Base-by-base conservation (phyloP, 768 basidiomycete species). In the Gautieria morchelliformis region DNA sequence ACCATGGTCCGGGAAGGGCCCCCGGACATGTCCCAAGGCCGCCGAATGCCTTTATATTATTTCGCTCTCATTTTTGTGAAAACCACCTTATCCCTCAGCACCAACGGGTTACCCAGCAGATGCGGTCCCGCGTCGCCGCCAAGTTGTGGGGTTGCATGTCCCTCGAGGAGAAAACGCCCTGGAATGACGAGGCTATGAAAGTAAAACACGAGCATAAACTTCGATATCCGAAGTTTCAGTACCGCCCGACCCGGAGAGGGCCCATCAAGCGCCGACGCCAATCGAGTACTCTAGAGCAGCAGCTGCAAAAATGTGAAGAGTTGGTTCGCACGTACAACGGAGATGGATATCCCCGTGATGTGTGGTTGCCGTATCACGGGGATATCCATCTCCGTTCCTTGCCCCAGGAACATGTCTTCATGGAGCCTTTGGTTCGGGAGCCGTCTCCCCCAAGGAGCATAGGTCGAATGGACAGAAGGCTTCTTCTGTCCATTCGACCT, bases 121-220 rank as follows among this genome's bases (percentile, higher is more conserved):
- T 79, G 58, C 76, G 92, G 41, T 89, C 85, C n/a, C 85, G 85
- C 63, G 78, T 86, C 48, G 89, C 89, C 0, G 84, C 80, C 0
- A 83, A 84, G 53, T 83, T 85, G 32, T 93, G 91, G 91, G 76
- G 75, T 39, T 71, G 77, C 58, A 74, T 90, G 14, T 60, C 78
- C 0, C 57, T 63, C 0, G 72, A 74, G 44, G 78, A 81, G 55
- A 79, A 71, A 60, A 66, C 75, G 17, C 71, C 67, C 55, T 88
- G 74, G 73, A 76, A 77, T 63, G 63, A 66, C 8, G 71, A 77
- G n/a, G 84, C 86, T 1, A 76, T 77, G 41, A 61, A 67, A 58
- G 83, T 84, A 72, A 77, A 77, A 56, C 72, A 72, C 52, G 77
- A 80, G 58, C 86, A 88, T 58, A 75, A 77, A 9, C 71, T 73